phyloP scores from a whole-genome alignment of 1,284 basidiomycete genomes.

The Pyrrhoderma lamaoense region DNA sequence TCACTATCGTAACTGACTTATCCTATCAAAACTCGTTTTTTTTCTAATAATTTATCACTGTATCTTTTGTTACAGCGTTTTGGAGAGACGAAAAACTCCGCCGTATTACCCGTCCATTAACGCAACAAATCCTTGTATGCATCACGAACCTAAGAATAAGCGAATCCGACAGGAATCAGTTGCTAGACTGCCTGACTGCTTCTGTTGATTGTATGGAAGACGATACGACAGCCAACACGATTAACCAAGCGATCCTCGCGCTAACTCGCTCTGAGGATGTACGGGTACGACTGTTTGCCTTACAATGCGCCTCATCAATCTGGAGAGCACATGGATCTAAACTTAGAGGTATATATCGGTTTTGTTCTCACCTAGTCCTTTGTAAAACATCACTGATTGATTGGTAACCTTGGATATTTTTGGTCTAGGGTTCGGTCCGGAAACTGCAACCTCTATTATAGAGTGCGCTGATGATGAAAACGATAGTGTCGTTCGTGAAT shows the following conservation, averaged over 20 bases:
- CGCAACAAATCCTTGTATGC: conserved; percentile 60
- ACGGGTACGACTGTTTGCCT: conserved; percentile 58
- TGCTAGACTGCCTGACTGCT: conserved; percentile 44
- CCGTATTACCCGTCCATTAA: conserved; percentile 50
- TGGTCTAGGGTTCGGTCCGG: conserved; percentile 55
- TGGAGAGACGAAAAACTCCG: conserved; percentile 81
- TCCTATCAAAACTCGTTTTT: too few relatives aligned
- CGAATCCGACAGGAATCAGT: conserved; percentile 26
- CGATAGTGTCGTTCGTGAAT: conserved; percentile 63
- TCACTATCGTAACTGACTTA: too few relatives aligned
- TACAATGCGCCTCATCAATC: conserved; percentile 61
- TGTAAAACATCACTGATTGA: too few relatives aligned
- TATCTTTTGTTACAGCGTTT: conserved; percentile 46
- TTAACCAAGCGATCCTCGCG: conserved; percentile 84
- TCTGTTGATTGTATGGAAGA: conserved; percentile 52
- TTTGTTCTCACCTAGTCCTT: background rate
- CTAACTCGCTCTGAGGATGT: conserved; percentile 78
- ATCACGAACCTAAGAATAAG: conserved; percentile 27
- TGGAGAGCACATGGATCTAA: conserved; percentile 78
- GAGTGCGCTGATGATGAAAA: conserved; percentile 81
- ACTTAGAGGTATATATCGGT: conserved; percentile 50
- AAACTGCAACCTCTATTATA: conserved; percentile 76
- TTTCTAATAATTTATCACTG: background rate
- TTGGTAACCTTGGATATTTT: background rate
- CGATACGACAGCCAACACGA: conserved; percentile 63